Conservation (phyloP, 2,329 filamentous ascomycete species). For the Trichoderma sp. region DNA sequence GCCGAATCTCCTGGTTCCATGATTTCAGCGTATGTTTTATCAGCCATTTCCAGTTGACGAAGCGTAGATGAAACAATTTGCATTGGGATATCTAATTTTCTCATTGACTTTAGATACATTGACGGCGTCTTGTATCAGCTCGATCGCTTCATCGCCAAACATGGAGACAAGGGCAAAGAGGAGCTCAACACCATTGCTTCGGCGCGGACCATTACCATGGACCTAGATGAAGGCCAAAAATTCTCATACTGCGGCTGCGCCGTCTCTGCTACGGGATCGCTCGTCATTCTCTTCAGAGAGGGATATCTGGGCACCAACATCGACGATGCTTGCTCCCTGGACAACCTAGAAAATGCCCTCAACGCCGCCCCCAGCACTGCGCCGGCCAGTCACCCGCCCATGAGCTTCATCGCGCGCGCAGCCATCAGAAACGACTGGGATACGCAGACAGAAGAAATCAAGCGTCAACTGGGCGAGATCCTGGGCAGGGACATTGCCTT, state of each 20-base stretch:
- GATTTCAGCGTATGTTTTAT: constrained; percentile 46
- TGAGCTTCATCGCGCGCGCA: constrained; percentile 51
- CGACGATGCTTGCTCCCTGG: constrained; percentile 42
- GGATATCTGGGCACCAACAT: constrained; percentile 52
- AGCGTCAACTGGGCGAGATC: constrained; percentile 46
- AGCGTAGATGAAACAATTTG: background rate
- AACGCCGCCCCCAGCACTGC: constrained; percentile 45
- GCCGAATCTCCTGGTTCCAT: constrained; percentile 50
- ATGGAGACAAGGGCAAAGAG: constrained; percentile 45
- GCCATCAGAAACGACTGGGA: constrained; percentile 51
- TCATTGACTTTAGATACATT: constrained; percentile 46
- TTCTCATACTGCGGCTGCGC: constrained; percentile 51
- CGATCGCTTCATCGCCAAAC: constrained; percentile 43
- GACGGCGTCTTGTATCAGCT: constrained; percentile 47
- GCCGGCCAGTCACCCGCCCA: constrained; percentile 33
- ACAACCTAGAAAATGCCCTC: constrained; percentile 49
- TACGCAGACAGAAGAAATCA: constrained; percentile 43
- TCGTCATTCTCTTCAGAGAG: constrained; percentile 53
- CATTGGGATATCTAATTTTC: background rate
- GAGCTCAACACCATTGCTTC: constrained; percentile 55
- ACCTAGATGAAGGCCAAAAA: constrained; percentile 49
- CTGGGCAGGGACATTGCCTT: constrained; percentile 50
- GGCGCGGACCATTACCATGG: constrained; percentile 51
- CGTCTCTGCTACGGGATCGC: constrained; percentile 48
- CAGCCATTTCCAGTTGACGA: background rate